A percentile compares a stretch with the other conserved stretches of the same genome.
Conservation (phyloP, 768 basidiomycete genomes). For the Rubroboletus pulcherrimus region DNA sequence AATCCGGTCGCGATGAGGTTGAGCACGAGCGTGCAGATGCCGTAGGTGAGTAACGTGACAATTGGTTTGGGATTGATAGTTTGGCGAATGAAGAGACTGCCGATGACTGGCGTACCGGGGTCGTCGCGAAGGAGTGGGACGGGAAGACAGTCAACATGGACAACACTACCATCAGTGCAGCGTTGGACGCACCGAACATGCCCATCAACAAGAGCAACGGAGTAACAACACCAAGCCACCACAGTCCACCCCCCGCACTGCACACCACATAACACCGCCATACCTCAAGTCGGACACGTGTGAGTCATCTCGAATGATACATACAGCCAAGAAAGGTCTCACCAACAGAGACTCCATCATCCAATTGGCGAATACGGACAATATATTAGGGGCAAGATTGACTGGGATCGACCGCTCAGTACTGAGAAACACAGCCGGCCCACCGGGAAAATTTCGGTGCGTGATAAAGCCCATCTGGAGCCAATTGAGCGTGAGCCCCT, state of each 20-base stretch:
- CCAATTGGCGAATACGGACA: conserved; percentile 8
- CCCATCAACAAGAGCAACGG: conserved; percentile 36
- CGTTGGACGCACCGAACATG: conserved; percentile 37
- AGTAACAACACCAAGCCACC: conserved; percentile 33
- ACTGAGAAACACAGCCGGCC: conserved; percentile 22
- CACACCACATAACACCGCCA: conserved; percentile 50
- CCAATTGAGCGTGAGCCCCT: conserved; percentile 13
- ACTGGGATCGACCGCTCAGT: conserved; percentile 6
- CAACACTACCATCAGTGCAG: neutral
- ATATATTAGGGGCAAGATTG: neutral
- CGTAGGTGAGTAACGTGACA: conserved; percentile 22
- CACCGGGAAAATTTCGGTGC: conserved; percentile 28
- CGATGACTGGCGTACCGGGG: neutral
- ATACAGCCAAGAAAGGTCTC: neutral
- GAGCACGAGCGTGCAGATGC: conserved; percentile 21
- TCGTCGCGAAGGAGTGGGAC: neutral
- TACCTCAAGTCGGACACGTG: conserved; percentile 29
- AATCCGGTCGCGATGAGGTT: conserved; percentile 29
- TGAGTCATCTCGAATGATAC: neutral
- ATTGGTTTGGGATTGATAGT: neutral
- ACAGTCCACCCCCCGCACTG: conserved; percentile 30
- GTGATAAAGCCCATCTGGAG: conserved; percentile 27
- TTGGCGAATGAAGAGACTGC: conserved; percentile 28
- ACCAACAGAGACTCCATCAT: conserved; percentile 9
- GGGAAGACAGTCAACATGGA: neutral